Conservation (phyloP, 495 filamentous ascomycete species). For the Neurospora sublineolata region DNA sequence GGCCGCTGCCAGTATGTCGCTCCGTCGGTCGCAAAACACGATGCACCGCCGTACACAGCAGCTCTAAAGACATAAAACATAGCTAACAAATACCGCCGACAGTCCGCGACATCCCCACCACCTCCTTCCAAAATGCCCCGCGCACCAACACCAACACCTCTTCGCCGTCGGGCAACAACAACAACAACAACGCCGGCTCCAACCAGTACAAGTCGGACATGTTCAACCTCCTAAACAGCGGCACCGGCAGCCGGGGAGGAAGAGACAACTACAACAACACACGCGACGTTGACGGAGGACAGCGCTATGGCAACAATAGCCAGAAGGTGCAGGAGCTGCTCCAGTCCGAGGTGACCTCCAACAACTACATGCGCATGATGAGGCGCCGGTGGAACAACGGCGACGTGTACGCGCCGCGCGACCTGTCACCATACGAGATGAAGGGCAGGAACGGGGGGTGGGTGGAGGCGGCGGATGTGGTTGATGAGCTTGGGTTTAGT, state of each 20-base stretch:
- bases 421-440: slow-evolving; percentile 66
- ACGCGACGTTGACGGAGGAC: not conserved
- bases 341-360: slow-evolving; percentile 1
- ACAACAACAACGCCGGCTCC: slow-evolving; percentile 8
- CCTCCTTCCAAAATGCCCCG: slow-evolving; percentile 8
- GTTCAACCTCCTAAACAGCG: slow-evolving; percentile 3
- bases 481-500: slow-evolving; percentile 71
- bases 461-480: slow-evolving; percentile 49
- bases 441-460: slow-evolving; percentile 37
- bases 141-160: not conserved
- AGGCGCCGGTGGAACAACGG: slow-evolving; percentile 55
- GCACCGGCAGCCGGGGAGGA: not conserved
- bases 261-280: not conserved
- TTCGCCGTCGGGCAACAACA: slow-evolving; percentile 5
- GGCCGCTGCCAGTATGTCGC: slow-evolving; percentile 4
- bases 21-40: not conserved
- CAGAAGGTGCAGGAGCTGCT: slow-evolving; percentile 8
- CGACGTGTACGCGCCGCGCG: slow-evolving; percentile 84
- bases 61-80: not conserved
- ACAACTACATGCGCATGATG: slow-evolving; percentile 31
- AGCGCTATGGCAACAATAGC: not conserved
- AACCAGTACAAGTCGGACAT: slow-evolving; percentile 3
- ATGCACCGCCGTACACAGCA: not conserved
- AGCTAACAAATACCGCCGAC: slow-evolving; percentile 2
- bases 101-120: slow-evolving; percentile 8